Evolutionary conservation across 2,329 filamentous ascomycete genomes (phyloP), one percentile per base, ranked within the genome.

Genomic region (Xylaria sp.): DNA sequence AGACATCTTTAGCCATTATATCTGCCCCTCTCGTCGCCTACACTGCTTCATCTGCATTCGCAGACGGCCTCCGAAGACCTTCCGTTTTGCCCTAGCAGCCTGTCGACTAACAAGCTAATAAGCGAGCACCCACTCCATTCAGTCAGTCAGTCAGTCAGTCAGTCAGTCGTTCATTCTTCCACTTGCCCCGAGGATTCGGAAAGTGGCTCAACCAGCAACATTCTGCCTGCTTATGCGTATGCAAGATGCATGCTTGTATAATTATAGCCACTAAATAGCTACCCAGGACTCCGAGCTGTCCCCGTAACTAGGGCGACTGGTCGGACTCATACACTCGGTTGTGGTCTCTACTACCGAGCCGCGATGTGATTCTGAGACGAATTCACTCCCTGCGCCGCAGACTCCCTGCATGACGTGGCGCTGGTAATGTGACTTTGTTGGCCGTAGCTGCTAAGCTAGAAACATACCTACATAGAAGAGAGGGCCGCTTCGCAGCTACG

Each of bases 41-140:
- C 7, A 42, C 7, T 11, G 36, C 36, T 39, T 58, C 27, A 2
- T 47, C 39, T 50, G 50, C 56, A 61, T 65, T 51, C 36, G 8
- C 19, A 17, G 21, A 56, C 61, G 62, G 58, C 59, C 57, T 59
- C 62, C 66, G 66, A 68, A 54, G 27, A 34, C 30, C 32, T 6
- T 45, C 19, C 5, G 0, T 17, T 32, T 50, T 6, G 12, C 42
- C 42, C 21, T 19, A 45, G 36, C 11, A 19, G 34, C 21, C 21
- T 2, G 19, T 34, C 51, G 17, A n/a, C 17, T 30, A 21, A 36
- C 45, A 27, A 50, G 45, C 57, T 30, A 62, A 59, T 54, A 9
- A 36, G 24, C 51, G 34, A 27, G n/a, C 54, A 14, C 34, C 3
- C 45, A 32, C n/a, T 4, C 24, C 24, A 27, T 27, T 27, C 24